phyloP scores from a whole-genome alignment of 768 basidiomycete genomes.

The Russula emetica region DNA sequence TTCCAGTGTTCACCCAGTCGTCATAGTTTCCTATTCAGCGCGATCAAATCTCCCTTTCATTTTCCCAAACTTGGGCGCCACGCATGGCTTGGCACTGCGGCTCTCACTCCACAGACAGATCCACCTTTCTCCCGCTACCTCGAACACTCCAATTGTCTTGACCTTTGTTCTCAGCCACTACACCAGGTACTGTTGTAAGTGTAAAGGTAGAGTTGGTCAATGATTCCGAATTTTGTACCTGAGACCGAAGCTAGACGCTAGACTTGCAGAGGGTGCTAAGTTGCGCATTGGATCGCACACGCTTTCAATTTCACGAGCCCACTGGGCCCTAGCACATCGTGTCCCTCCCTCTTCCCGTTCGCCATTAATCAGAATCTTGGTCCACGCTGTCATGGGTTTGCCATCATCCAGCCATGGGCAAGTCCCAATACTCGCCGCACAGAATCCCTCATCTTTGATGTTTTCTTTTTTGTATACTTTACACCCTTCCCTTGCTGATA shows the following conservation, averaged over 20 bases:
- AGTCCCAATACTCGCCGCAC: neutral
- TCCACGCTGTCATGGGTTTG: neutral
- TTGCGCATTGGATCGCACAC: neutral
- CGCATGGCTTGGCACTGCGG: neutral
- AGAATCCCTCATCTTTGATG: neutral
- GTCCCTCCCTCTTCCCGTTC: neutral
- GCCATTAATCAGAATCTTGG: neutral
- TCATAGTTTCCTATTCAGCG: conserved; percentile 12
- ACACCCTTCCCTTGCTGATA: conserved; percentile 23
- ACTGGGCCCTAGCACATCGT: too few relatives aligned
- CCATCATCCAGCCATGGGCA: neutral
- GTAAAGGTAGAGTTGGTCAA: too few relatives aligned
- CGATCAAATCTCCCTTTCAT: conserved; percentile 16
- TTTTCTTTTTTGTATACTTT: conserved; percentile 20
- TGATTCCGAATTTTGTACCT: too few relatives aligned
- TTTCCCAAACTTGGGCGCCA: conserved; percentile 3
- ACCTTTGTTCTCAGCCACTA: too few relatives aligned
- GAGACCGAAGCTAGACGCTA: too few relatives aligned
- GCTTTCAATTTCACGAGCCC: too few relatives aligned
- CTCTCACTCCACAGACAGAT: too few relatives aligned
- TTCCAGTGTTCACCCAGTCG: neutral
- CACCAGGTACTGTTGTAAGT: too few relatives aligned
- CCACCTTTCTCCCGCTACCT: neutral
- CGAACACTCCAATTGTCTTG: neutral
- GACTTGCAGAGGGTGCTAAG: too few relatives aligned